Base-by-base conservation (phyloP, 768 basidiomycete genomes). In the Astraeus odoratus region DNA sequence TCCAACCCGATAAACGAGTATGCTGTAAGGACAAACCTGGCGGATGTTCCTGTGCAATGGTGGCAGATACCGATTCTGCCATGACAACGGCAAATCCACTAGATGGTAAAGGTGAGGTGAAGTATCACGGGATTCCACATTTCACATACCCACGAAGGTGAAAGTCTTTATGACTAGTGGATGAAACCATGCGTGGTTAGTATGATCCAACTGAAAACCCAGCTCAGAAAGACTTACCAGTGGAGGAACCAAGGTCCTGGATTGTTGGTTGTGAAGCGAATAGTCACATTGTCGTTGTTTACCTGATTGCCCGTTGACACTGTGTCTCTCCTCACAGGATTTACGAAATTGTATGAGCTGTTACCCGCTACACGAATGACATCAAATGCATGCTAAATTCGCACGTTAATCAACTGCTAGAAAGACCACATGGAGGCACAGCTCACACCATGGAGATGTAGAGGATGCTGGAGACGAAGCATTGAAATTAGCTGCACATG, bases 201-300 rank as follows among this genome's bases (percentile, higher is more conserved):
- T 22, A 15, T 19, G 9, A 6, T 12, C 20, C n/a, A 2, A 9
- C 16, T 37, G 35, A 20, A 2, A 12, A n/a, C 33, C 33, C 33
- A 7, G 19, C 8, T 19, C 4, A 18, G 19, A 37, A 38, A 2
- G 12, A 40, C 55, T 35, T 30, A 57, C 53, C 57, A 57, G 15
- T 57, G 57, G n/a, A 57, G n/a, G 31, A 57, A 35, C 56, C 49
- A 57, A 20, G 56, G 52, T 1, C 55, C 53, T 0, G 81, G 72
- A 58, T 85, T 86, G 57, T 84, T 75, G 0, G 82, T 80, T 15
- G 56, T 58, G 67, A 82, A 86, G 9, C 81, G 74, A 23, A 86
- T 67, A 1, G 75, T 76, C 15, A 75, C 68, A 15, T 58, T 60
- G 33, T 63, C 53, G 62, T 40, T 60, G 60, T 50, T 67, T 63